A percentile compares a stretch with the other conserved stretches of the same genome.
Evolutionary conservation across 2,329 filamentous ascomycete genomes (phyloP).

Genomic region (Pseudocercospora musae): DNA sequence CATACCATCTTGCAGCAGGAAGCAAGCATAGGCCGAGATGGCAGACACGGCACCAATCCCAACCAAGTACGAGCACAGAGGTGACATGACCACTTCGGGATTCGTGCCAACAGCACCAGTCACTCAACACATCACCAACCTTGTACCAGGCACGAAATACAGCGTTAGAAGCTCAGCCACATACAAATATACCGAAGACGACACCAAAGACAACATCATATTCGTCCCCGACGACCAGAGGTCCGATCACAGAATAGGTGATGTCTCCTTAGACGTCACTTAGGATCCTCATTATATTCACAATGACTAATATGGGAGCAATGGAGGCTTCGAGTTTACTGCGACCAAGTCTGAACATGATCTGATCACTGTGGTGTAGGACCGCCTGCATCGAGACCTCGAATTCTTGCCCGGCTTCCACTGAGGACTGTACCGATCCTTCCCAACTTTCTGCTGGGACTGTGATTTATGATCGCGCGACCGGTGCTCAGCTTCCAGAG

Average conservation of each 20-base stretch:
- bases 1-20: neutral
- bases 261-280: neutral
- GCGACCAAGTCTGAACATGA: neutral
- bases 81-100: neutral
- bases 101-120: neutral
- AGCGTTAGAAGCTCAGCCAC: neutral
- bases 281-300: neutral
- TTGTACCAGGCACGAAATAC: neutral
- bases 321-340: neutral
- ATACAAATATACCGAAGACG: neutral
- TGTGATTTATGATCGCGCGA: slow-evolving; percentile 18
- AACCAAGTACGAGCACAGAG: neutral
- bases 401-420: slow-evolving; percentile 4
- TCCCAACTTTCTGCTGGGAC: slow-evolving; percentile 10
- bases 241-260: neutral
- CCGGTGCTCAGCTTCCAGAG: slow-evolving; percentile 11
- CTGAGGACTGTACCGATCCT: slow-evolving; percentile 4
- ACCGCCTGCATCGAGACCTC: slow-evolving; percentile 12
- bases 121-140: neutral
- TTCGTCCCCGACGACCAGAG: neutral
- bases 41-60: neutral
- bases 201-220: neutral
- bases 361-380: slow-evolving; percentile 2
- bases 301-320: neutral
- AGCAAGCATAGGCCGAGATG: neutral